Evolutionary conservation across 805 yeast genomes (phyloP).

Genomic region (Nakazawaea laoshanensis): DNA sequence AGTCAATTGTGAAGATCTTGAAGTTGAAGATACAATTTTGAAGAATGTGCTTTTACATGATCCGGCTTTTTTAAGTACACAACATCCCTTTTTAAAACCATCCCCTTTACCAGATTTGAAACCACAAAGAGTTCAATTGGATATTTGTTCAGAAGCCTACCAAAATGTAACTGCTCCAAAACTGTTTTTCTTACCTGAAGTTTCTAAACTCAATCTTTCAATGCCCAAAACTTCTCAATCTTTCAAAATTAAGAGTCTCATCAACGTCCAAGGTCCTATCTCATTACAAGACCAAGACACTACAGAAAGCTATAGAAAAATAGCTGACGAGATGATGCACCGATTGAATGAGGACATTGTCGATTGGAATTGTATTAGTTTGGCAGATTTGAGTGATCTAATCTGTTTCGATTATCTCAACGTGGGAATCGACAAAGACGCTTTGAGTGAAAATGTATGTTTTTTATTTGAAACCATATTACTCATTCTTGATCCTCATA

Average conservation of each 20-base stretch:
- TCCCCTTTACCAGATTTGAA: too few species aligned
- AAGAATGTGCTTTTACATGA: background rate
- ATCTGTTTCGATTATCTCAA: conserved; percentile 8
- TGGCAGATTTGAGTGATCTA: conserved; percentile 7
- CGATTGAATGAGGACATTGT: conserved; percentile 4
- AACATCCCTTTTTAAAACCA: too few species aligned
- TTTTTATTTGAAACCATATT: conserved; percentile 10
- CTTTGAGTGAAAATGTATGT: conserved; percentile 1
- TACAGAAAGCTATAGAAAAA: background rate
- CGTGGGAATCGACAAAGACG: too few species aligned
- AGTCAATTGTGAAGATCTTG: conserved; percentile 2
- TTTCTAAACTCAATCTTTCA: conserved; percentile 3
- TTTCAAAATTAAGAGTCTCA: conserved; percentile 3
- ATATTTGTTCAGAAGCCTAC: too few species aligned
- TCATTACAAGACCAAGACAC: conserved; percentile 1
- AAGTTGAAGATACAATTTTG: conserved; percentile 3
- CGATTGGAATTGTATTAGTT: conserved; percentile 11
- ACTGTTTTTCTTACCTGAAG: conserved; percentile 6
- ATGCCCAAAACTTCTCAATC: background rate
- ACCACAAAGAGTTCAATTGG: too few species aligned
- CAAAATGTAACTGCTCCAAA: conserved; percentile 4
- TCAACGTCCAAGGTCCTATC: conserved; percentile 6
- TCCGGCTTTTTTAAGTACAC: background rate
- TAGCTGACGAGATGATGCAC: conserved; percentile 8
- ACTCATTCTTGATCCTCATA: conserved; percentile 1